Evolutionary conservation across 257 asterid genomes (phyloP).

Genomic region (Verbascum thapsus): DNA sequence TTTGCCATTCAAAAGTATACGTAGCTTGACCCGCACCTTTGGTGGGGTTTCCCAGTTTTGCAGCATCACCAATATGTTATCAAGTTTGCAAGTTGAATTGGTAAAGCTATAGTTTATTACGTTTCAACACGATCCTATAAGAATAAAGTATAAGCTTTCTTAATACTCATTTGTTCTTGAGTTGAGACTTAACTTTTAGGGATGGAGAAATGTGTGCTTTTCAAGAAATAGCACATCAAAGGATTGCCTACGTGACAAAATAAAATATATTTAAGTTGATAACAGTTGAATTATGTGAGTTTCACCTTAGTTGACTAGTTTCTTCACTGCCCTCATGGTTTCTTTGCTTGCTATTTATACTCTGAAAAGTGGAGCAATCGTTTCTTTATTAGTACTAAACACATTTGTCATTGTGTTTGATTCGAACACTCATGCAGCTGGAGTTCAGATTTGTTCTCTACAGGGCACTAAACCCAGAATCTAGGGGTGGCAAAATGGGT

Average conservation of each 20-base stretch:
- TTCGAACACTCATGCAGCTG: not conserved
- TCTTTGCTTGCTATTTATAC: not conserved
- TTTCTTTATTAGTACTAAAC: not conserved
- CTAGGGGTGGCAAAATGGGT: not conserved
- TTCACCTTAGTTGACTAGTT: not conserved
- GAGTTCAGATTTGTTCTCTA: not conserved
- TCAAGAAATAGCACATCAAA: too few relatives aligned
- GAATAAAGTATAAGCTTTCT: too few relatives aligned
- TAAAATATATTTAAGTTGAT: not conserved
- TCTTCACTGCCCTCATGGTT: not conserved
- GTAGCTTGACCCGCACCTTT: too few relatives aligned
- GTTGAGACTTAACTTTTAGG: too few relatives aligned
- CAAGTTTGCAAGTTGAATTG: slow-evolving; percentile 79
- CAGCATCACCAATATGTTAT: slow-evolving; percentile 64
- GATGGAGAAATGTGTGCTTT: too few relatives aligned
- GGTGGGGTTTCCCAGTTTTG: slow-evolving; percentile 82
- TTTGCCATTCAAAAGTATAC: slow-evolving; percentile 78
- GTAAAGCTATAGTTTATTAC: slow-evolving; percentile 42
- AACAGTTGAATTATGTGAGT: not conserved
- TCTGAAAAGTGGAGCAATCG: too few relatives aligned
- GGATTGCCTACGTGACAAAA: too few relatives aligned
- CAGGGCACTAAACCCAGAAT: not conserved
- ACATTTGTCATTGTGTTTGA: not conserved
- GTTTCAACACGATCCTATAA: slow-evolving; percentile 21
- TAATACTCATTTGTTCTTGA: too few relatives aligned